Base-by-base conservation (phyloP, 2,329 filamentous ascomycete genomes). In the Colletotrichum sublineola region DNA sequence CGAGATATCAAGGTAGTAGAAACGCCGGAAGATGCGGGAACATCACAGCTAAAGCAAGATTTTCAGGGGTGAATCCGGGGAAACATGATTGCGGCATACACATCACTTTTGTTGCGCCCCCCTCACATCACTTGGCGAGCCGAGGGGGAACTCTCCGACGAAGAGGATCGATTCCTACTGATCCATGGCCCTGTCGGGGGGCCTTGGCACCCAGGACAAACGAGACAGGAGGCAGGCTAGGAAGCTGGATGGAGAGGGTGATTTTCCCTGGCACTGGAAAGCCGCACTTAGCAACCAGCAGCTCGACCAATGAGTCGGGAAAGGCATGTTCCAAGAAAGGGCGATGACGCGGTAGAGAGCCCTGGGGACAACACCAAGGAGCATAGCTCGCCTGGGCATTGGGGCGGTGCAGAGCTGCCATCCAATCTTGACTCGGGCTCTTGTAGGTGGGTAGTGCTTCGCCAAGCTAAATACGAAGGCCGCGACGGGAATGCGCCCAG, bases 341-440 rank as follows among this genome's bases (percentile, higher is more conserved):
- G 46, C 46, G 67, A 72, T 64, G 69, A 72, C 66, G 69, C 60
- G 60, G 60, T 67, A 48, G 1, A 46, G 61, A 33, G 29, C 7
- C 44, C 20, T 31, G 36, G 18, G 18, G 48, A n/a, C 42, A 65
- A 60, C 69, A 69, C 60, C 60, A 63, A 60, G 52, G 58, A 18
- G 53, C 58, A 56, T 66, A 55, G 69, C 60, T 69, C 29, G 67
- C 60, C 69, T 72, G 66, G 69, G 69, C 69, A 72, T 69, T 61
- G 69, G 66, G 69, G 69, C 69, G 69, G 69, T 72, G 69, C 66
- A 55, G 38, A 38, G 33, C 24, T 61, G 60, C 31, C 69, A 72
- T 69, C 60, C 66, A 72, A 72, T 72, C 69, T 69, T 60, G 42
- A 46, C n/a, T 58, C 55, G 50, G 24, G 31, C 63, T 24, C 38